Evolutionary conservation across 805 yeast species (phyloP), one percentile per base, ranked within the genome.

Genomic region (Ogataea corticis): DNA sequence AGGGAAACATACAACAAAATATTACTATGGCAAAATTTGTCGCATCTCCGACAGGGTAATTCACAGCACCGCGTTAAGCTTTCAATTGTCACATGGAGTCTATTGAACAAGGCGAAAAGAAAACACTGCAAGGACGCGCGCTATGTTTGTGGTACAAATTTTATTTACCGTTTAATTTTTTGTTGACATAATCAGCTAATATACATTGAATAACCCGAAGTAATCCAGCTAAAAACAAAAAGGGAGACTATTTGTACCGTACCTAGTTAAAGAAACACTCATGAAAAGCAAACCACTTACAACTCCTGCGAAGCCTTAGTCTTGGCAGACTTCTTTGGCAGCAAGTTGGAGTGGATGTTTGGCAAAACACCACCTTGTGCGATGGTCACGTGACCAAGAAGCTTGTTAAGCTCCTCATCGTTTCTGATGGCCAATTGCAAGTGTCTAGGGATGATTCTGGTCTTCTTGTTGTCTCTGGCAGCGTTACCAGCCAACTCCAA

Each of bases 291-390:
- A 45, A 42, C 28, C 37, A 13, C 48, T 72, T 75, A 77, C 65
- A 76, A 75, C 69, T 76, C 81, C 69, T 76, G 81, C 57, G 81
- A 76, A 66, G 76, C 80, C 66, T 76, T 77, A 49, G 69, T 66
- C 66, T 73, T 73, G 51, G 75, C 77, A 45, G 77, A 67, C 67
- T 76, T 77, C 72, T 76, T 70, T 67, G 82, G 84, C 62, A 91
- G 82, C 72, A 91, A 83, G 78, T 85, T 84, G 73, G 84, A 89
- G 77, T 88, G 96, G 69, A 90, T 87, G 84, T 89, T 88, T 78
- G 97, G 97, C 73, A 91, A 82, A 63, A 92, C 97, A 87, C 97
- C 97, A 85, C 97, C 97, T 76, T 90, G 96, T 59, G 97, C 97
- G 66, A 91, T 91, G 56, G 97, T 91, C 57, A 92, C 99, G 70